Conservation (phyloP, 129 eudicot genomes). For the Silybum marianum region DNA sequence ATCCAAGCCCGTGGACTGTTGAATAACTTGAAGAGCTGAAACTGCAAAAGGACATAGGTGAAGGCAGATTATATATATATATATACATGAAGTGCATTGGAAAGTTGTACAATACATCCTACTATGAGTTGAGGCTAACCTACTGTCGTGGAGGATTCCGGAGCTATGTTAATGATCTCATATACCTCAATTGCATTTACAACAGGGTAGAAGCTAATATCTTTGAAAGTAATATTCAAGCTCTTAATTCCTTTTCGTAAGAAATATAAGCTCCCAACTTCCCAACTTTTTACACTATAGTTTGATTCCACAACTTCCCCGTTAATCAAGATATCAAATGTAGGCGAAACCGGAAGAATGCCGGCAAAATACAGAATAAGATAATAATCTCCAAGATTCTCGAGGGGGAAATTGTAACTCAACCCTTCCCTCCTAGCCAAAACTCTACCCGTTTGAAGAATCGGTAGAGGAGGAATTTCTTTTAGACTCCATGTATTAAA, state of each 20-base stretch:
- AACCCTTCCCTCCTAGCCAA: conserved; percentile 64
- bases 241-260: conserved; percentile 47
- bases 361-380: conserved; percentile 82
- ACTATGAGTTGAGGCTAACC: conserved; percentile 38
- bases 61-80: conserved; percentile 16
- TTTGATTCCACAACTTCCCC: conserved; percentile 60
- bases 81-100: neutral
- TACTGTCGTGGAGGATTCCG: conserved; percentile 81
- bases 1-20: conserved; percentile 66
- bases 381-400: conserved; percentile 62
- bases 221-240: conserved; percentile 69
- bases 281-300: conserved; percentile 63
- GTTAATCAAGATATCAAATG: conserved; percentile 67
- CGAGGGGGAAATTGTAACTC: conserved; percentile 61
- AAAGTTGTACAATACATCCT: conserved; percentile 13
- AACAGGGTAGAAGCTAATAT: conserved; percentile 61
- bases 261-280: conserved; percentile 41
- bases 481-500: conserved; percentile 46
- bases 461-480: conserved; percentile 59
- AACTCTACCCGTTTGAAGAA: conserved; percentile 88
- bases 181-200: conserved; percentile 89
- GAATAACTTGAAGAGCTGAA: conserved; percentile 93
- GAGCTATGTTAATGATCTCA: conserved; percentile 70
- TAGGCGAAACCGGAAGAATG: conserved; percentile 81
- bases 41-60: conserved; percentile 45